A percentile compares a stretch with the other conserved stretches of the same genome.
Conservation (phyloP, 2,329 filamentous ascomycete genomes). For the Ophioceras dolichostomum region DNA sequence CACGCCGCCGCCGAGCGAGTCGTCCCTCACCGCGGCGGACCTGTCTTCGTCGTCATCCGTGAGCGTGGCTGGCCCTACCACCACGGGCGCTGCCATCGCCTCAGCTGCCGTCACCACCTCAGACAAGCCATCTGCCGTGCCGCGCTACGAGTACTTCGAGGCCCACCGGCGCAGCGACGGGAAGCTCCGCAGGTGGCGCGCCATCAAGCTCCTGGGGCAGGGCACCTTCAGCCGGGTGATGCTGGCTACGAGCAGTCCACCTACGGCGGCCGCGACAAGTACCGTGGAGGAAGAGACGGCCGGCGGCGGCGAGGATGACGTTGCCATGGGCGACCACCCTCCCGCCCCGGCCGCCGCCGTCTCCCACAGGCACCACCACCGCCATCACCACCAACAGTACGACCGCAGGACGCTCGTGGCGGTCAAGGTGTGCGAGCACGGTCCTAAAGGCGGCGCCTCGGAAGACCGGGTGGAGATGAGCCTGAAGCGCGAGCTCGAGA, state of each 20-base stretch:
- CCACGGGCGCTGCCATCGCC: neutral
- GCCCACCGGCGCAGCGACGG: constrained; percentile 53
- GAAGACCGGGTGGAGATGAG: constrained; percentile 90
- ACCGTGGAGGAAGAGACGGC: constrained; percentile 20
- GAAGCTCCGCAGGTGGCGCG: constrained; percentile 67
- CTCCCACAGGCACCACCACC: neutral
- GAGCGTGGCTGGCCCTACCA: neutral
- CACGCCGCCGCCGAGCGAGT: constrained; percentile 75
- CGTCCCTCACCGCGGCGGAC: constrained; percentile 37
- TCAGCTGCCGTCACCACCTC: neutral
- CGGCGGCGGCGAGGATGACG: constrained; percentile 20
- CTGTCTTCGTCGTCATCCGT: constrained; percentile 4
- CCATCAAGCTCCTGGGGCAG: constrained; percentile 70
- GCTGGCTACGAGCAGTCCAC: constrained; percentile 69
- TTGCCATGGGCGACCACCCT: neutral
- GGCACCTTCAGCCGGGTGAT: constrained; percentile 94
- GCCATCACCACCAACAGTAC: constrained; percentile 17
- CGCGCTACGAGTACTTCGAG: constrained; percentile 52
- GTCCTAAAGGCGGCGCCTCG: constrained; percentile 83
- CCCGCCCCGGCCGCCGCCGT: no score
- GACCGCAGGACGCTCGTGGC: constrained; percentile 77
- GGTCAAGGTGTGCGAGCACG: constrained; percentile 91
- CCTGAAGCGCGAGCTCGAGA: constrained; percentile 87
- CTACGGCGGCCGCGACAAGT: constrained; percentile 29
- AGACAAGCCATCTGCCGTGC: constrained; percentile 25